Evolutionary conservation across 805 yeast species (phyloP), one percentile per base, ranked within the genome.

Genomic region (Candida pseudoglaebosa): DNA sequence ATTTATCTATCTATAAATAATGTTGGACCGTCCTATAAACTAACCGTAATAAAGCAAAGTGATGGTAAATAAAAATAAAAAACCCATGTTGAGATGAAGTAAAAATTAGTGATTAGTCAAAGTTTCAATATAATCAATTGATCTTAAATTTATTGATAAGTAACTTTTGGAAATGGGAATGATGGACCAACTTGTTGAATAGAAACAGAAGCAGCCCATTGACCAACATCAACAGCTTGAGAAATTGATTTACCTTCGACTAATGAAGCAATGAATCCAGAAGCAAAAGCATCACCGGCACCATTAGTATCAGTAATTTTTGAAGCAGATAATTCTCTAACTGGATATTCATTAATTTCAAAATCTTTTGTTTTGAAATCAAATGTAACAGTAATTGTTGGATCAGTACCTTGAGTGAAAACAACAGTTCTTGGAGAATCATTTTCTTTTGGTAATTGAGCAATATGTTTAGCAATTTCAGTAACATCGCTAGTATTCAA

Each of bases 281-380:
- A 95, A 40, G 97, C 98, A 59, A 91, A 91, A 10, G 97, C 96
- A 61, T 91, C 97, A 65, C 98, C 98, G 34, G 98, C 98, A 71
- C 99, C 99, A 71, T 91, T 93, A 57, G 98, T 87, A 72, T 93
- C 99, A 42, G 75, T 81, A 44, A 93, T 75, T 65, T 82, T 73
- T 33, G 74, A 65, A 32, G 77, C 53, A 30, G 77, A 84, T 56
- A 93, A 77, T 42, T 82, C 77, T 51, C 78, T 84, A 40, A 93
- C 96, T 36, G 83, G 73, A 72, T 62, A 81, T 56, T 70, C 72
- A 45, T 72, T 65, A 45, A 73, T 65, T 17, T 61, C 63, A 50
- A 67, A 72, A 28, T 73, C 61, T 40, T 75, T 77, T 28, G 72
- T 53, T 31, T 65, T 49, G 37, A 62, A 61, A 49, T 77, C 73